phyloP scores from a whole-genome alignment of 2,329 filamentous ascomycete species.

The Decorospora gaudefroyi region DNA sequence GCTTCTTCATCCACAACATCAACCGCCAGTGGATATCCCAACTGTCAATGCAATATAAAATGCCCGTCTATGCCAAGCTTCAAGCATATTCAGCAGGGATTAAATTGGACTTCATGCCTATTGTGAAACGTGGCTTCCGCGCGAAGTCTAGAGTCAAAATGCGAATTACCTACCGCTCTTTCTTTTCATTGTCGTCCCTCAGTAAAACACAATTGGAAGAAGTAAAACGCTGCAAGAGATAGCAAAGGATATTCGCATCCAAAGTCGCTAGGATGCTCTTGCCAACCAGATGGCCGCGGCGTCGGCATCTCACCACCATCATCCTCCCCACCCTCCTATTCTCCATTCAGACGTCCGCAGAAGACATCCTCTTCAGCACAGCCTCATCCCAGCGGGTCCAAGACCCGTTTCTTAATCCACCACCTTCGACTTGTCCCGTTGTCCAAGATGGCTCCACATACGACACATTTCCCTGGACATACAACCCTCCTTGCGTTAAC shows the following conservation, averaged over 20 bases:
- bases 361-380: slow-evolving; percentile 23
- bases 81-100: slow-evolving; percentile 21
- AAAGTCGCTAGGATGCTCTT: slow-evolving; percentile 6
- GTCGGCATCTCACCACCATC: slow-evolving; percentile 1
- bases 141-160: slow-evolving; percentile 4
- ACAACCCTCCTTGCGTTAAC: slow-evolving; percentile 34
- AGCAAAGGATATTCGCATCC: too few relatives aligned
- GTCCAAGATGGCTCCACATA: slow-evolving; percentile 29
- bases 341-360: slow-evolving; percentile 9
- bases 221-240: slow-evolving; percentile 2
- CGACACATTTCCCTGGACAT: slow-evolving; percentile 38
- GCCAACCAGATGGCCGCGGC: neutral
- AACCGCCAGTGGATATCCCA: slow-evolving; percentile 3
- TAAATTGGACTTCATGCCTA: slow-evolving; percentile 11
- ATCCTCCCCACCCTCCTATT: slow-evolving; percentile 6
- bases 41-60: slow-evolving; percentile 9
- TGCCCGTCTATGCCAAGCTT: slow-evolving; percentile 11
- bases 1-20: slow-evolving; percentile 8
- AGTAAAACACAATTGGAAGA: neutral
- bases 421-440: too few relatives aligned
- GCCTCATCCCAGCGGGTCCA: too few relatives aligned
- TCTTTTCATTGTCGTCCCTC: neutral
- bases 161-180: neutral
- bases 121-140: slow-evolving; percentile 28
- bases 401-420: too few relatives aligned